These are phyloP conservation scores for Phtheirospermum japonicum DNA, from an alignment of 257 asterid genomes.

Conservation along the genomic window DNA sequence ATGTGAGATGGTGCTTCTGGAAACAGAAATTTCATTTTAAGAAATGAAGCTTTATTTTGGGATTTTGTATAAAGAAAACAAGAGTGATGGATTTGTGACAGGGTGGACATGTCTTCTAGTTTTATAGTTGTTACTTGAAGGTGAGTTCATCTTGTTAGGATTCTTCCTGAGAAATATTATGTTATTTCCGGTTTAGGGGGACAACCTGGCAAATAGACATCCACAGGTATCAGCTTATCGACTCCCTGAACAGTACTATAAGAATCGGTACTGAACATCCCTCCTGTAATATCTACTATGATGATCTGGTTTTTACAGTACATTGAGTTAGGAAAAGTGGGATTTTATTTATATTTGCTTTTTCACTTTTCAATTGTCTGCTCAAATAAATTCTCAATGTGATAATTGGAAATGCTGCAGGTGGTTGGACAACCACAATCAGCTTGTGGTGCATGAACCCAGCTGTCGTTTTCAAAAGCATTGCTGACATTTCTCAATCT, in stretches of 20 bases:
- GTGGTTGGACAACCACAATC: constrained; percentile 53
- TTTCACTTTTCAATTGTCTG: constrained; percentile 24
- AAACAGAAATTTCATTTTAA: background rate
- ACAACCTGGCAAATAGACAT: no score
- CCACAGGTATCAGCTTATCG: no score
- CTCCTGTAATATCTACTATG: constrained; percentile 3
- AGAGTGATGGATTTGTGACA: background rate
- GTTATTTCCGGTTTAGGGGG: no score
- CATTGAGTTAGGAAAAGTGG: constrained; percentile 8
- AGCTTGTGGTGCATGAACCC: constrained; percentile 98
- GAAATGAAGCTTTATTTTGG: background rate
- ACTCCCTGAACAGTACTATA: no score
- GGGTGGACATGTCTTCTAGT: background rate
- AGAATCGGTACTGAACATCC: no score
- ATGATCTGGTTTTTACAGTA: constrained; percentile 1
- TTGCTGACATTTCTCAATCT: constrained; percentile 77
- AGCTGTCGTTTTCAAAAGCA: constrained; percentile 81
- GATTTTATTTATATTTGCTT: constrained; percentile 21
- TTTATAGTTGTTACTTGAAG: constrained; percentile 13
- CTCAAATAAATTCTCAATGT: constrained; percentile 17
- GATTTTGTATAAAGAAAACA: background rate
- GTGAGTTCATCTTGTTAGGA: constrained; percentile 13
- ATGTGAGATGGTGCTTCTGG: constrained; percentile 1
- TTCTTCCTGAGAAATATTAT: constrained; percentile 8
- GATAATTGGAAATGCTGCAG: constrained; percentile 39